phyloP scores from a whole-genome alignment of 1,284 basidiomycete genomes.

The Apiotrichum sp. region DNA sequence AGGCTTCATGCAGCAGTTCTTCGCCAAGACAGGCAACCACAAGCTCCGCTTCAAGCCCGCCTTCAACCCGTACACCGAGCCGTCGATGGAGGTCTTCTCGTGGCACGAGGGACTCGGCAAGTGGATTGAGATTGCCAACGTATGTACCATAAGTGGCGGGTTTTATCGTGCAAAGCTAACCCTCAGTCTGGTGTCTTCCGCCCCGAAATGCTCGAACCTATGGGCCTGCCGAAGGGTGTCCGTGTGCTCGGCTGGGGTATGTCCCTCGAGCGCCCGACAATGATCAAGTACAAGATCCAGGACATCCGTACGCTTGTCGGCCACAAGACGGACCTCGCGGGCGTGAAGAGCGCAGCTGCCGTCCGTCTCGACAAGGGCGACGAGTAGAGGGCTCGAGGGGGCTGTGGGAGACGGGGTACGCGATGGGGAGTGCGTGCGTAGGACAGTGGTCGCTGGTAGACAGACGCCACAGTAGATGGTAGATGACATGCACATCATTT shows the following conservation, averaged over 20 bases:
- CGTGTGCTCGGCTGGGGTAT: conserved; percentile 97
- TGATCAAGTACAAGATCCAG: conserved; percentile 91
- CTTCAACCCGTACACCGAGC: conserved; percentile 80
- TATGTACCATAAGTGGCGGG: conserved; percentile 19
- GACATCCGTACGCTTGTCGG: conserved; percentile 97
- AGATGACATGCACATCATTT: conserved; percentile 1
- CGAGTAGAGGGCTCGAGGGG: conserved; percentile 17
- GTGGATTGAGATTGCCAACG: conserved; percentile 81
- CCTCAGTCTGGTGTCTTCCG: conserved; percentile 95
- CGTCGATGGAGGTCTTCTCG: conserved; percentile 98
- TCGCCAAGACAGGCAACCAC: conserved; percentile 93
- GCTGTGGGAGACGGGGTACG: background rate
- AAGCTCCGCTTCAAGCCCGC: conserved; percentile 90
- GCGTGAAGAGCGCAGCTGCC: conserved; percentile 79
- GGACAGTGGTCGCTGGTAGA: background rate
- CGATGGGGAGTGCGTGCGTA: background rate
- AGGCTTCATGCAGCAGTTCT: conserved; percentile 99
- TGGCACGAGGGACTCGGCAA: conserved; percentile 91
- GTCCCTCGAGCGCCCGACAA: conserved; percentile 92
- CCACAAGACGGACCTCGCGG: conserved; percentile 89
- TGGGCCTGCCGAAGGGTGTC: conserved; percentile 97
- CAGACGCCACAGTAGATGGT: background rate
- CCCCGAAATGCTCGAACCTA: conserved; percentile 97
- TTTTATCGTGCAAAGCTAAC: conserved; percentile 7
- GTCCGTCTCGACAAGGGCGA: conserved; percentile 64